These are phyloP conservation scores for Juncus effusus DNA, from an alignment of 176 grass and related monocot species.

Conservation along the genomic window DNA sequence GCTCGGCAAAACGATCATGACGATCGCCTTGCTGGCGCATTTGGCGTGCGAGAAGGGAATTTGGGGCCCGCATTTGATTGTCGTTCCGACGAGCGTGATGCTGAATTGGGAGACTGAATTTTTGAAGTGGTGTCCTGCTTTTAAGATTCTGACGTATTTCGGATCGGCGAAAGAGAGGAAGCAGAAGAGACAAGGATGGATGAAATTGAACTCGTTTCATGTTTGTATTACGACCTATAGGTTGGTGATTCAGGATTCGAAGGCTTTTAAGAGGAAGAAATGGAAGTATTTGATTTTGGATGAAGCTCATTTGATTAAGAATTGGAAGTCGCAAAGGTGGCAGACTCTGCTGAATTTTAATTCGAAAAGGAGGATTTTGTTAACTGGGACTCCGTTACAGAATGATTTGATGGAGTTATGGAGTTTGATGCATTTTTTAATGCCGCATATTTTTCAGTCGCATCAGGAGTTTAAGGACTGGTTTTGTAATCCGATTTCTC, in stretches of 20 bases:
- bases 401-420: conserved; percentile 99
- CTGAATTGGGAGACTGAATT: conserved; percentile 99
- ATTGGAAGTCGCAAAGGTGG: conserved; percentile 99
- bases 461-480: conserved; percentile 99
- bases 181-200: conserved; percentile 94
- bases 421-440: conserved; percentile 99
- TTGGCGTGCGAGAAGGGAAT: conserved; percentile 98
- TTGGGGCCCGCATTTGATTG: conserved; percentile 99
- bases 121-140: conserved; percentile 97
- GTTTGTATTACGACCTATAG: conserved; percentile 98
- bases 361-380: conserved; percentile 87
- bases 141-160: conserved; percentile 98
- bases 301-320: conserved; percentile 99
- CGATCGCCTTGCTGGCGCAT: conserved; percentile 88
- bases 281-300: conserved; percentile 99
- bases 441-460: conserved; percentile 99
- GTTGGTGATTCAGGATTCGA: conserved; percentile 97
- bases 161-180: conserved; percentile 98
- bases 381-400: conserved; percentile 94
- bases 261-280: conserved; percentile 93
- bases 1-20: conserved; percentile 98
- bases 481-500: conserved; percentile 98
- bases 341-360: conserved; percentile 97
- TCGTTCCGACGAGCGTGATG: conserved; percentile 98
- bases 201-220: conserved; percentile 95